Evolutionary conservation across 495 filamentous ascomycete species (phyloP).

Genomic region (Lepraria neglecta): DNA sequence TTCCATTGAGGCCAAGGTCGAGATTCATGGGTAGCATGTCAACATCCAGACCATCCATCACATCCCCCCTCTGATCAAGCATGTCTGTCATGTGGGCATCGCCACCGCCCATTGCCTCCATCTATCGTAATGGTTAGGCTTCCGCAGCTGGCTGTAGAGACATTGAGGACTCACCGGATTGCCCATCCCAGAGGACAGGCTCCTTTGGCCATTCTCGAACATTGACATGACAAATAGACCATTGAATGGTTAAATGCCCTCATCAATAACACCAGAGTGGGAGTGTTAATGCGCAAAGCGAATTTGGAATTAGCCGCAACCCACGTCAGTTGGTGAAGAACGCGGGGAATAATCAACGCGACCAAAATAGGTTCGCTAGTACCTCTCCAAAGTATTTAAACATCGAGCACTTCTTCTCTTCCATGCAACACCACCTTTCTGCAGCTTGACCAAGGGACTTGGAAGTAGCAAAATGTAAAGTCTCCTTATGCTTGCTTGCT

Average conservation of each 20-base stretch:
- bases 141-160: not conserved
- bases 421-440: not conserved
- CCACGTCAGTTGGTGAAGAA: conserved; percentile 11
- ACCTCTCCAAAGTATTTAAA: too few relatives aligned
- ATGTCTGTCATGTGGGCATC: conserved; percentile 38
- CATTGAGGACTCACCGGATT: conserved; percentile 15
- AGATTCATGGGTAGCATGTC: conserved; percentile 33
- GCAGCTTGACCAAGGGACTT: not conserved
- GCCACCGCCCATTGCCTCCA: conserved; percentile 24
- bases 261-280: not conserved
- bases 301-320: not conserved
- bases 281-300: conserved; percentile 1
- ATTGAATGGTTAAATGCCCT: conserved; percentile 5
- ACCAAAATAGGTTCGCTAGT: not conserved
- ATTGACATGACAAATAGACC: conserved; percentile 24
- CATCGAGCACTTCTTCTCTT: not conserved
- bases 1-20: conserved; percentile 28
- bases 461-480: conserved; percentile 12
- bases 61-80: conserved; percentile 32
- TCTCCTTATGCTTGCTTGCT: not conserved
- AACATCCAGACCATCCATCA: conserved; percentile 31
- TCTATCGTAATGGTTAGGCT: conserved; percentile 18
- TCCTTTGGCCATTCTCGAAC: conserved; percentile 25
- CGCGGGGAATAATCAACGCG: conserved; percentile 6
- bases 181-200: conserved; percentile 19